Evolutionary conservation across 2,329 filamentous ascomycete species (phyloP).

Genomic region (Fusarium lyarnte): DNA sequence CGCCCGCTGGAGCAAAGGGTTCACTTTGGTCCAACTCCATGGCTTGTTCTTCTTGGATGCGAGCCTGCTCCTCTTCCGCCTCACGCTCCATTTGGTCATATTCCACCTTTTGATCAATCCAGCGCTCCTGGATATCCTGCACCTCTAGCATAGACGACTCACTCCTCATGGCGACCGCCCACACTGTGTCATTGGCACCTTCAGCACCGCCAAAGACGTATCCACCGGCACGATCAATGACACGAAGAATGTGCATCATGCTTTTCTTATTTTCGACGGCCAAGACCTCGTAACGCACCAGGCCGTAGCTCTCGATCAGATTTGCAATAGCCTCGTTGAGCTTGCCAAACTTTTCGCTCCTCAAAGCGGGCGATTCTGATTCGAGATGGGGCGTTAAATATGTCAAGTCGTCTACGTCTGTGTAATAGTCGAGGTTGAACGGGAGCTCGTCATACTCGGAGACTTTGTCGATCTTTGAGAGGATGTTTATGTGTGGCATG

Average conservation of each 20-base stretch:
- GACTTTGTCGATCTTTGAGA: constrained; percentile 98
- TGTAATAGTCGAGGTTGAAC: constrained; percentile 97
- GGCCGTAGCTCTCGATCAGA: constrained; percentile 86
- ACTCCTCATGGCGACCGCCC: constrained; percentile 92
- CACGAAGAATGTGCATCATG: constrained; percentile 90
- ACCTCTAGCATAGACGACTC: constrained; percentile 80
- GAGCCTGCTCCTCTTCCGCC: constrained; percentile 79
- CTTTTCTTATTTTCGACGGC: constrained; percentile 97
- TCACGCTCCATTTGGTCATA: constrained; percentile 83
- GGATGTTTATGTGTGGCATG: constrained; percentile 92
- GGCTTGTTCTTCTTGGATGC: constrained; percentile 51
- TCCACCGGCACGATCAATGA: constrained; percentile 90
- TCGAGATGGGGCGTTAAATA: constrained; percentile 85
- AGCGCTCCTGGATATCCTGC: constrained; percentile 92
- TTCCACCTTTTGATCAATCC: constrained; percentile 90
- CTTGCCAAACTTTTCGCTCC: constrained; percentile 79
- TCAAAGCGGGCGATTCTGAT: constrained; percentile 76
- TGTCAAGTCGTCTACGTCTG: constrained; percentile 91
- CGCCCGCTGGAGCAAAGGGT: constrained; percentile 35
- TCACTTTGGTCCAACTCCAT: constrained; percentile 49
- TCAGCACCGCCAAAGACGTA: constrained; percentile 93
- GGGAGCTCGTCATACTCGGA: constrained; percentile 84
- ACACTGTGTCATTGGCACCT: constrained; percentile 94
- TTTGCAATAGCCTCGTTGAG: constrained; percentile 89
- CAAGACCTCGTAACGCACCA: constrained; percentile 92